A percentile compares a stretch with the other conserved stretches of the same genome.
Evolutionary conservation across 75 land plant genomes (phyloP).

Genomic region (Larix kaempferi): DNA sequence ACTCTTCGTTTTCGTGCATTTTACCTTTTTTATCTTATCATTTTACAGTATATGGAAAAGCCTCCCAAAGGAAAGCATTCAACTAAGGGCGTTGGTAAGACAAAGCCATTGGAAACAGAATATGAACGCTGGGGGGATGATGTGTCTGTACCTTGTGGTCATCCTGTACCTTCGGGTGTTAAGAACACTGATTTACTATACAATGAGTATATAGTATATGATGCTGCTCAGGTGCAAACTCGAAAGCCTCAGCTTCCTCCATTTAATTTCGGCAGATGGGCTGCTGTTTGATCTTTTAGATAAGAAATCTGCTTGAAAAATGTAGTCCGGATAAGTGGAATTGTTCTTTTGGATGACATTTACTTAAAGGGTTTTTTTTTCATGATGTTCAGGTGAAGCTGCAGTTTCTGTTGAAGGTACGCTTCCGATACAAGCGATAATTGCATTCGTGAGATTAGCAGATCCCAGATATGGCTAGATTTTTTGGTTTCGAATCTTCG

Average conservation of each 20-base stretch:
- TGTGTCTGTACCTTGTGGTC: conserved; percentile 88
- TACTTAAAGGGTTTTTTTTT: background rate
- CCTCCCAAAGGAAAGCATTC: conserved; percentile 85
- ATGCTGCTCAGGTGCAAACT: conserved; percentile 70
- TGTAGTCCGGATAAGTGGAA: background rate
- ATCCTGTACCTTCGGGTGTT: conserved; percentile 72
- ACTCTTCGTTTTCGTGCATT: background rate
- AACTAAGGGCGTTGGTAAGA: conserved; percentile 88
- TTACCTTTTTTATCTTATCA: background rate
- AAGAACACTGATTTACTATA: conserved; percentile 65
- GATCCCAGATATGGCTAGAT: too few relatives aligned
- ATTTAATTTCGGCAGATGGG: background rate
- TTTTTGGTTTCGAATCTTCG: background rate
- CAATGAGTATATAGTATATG: conserved; percentile 94
- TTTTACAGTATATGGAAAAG: conserved; percentile 82
- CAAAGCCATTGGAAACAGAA: conserved; percentile 53
- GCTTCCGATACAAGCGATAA: conserved; percentile 77
- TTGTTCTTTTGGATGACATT: background rate
- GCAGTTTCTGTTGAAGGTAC: conserved; percentile 91
- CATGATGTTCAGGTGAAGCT: conserved; percentile 60
- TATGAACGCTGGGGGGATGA: conserved; percentile 71
- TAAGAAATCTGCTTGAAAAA: background rate
- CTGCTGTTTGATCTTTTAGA: background rate
- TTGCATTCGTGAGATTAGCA: background rate
- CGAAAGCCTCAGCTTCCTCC: background rate